Percentiles rank a stretch among this genome's conserved stretches.
These are phyloP conservation scores for Ceratocystis diversiconidia DNA, from an alignment of 2,329 filamentous ascomycete genomes.

Conservation along the genomic window DNA sequence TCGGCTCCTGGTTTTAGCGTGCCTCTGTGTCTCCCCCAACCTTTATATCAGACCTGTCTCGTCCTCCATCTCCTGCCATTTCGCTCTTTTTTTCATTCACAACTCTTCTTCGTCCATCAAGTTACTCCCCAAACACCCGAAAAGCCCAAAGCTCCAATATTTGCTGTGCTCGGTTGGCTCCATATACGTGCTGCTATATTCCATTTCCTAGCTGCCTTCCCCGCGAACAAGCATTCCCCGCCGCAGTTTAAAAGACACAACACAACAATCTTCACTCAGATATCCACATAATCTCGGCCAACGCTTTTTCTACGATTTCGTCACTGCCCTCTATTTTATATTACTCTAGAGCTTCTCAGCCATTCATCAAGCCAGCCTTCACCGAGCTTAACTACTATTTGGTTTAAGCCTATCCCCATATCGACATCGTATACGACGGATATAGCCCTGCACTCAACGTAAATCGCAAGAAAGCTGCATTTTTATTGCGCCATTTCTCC, in stretches of 20 bases:
- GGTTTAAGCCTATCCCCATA: background rate
- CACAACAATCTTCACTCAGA: background rate
- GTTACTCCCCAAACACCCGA: background rate
- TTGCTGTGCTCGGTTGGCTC: background rate
- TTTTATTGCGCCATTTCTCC: background rate
- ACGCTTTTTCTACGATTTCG: background rate
- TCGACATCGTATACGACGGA: background rate
- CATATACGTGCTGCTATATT: background rate
- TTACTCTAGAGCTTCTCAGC: background rate
- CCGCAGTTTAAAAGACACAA: background rate
- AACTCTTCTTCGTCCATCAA: background rate
- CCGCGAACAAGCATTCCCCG: background rate
- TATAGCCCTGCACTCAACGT: background rate
- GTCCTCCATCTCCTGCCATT: background rate
- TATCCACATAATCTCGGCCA: background rate
- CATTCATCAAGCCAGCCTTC: background rate
- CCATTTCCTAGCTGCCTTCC: background rate
- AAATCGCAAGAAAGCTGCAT: background rate
- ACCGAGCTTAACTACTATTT: background rate
- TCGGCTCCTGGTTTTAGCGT: background rate
- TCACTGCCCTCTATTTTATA: background rate
- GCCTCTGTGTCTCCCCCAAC: background rate
- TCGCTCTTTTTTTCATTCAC: background rate
- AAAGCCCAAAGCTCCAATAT: background rate
- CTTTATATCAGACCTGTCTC: background rate